Conservation (phyloP, 371 early-diverging fungal genomes). For the Coemansia sp. region DNA sequence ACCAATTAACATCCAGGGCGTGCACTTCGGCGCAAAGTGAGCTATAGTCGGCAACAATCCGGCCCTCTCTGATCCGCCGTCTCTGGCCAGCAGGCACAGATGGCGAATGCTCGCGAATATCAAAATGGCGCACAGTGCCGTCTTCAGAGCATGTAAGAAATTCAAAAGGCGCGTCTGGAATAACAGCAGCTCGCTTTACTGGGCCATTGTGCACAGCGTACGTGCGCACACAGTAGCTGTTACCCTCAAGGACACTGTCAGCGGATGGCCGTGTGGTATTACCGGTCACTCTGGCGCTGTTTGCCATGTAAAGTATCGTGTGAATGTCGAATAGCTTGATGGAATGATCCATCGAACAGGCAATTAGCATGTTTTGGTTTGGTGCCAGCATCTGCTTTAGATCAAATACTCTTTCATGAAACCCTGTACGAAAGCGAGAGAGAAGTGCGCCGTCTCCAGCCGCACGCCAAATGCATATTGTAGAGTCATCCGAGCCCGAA, state of each 20-base stretch:
- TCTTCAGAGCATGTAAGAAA: conserved; percentile 70
- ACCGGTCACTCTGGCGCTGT: not conserved
- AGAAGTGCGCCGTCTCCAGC: conserved; percentile 40
- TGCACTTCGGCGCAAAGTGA: conserved; percentile 58
- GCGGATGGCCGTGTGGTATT: not conserved
- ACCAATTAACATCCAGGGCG: conserved; percentile 56
- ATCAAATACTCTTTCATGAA: conserved; percentile 74
- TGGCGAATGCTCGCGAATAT: conserved; percentile 58
- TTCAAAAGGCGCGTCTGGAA: conserved; percentile 56
- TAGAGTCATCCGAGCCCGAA: conserved; percentile 70
- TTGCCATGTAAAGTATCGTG: conserved; percentile 9
- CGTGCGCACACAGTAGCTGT: conserved; percentile 29
- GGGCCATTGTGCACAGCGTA: conserved; percentile 55
- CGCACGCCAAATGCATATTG: conserved; percentile 59
- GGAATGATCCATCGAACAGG: conserved; percentile 69
- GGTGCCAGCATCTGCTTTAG: conserved; percentile 70
- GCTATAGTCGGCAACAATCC: conserved; percentile 58
- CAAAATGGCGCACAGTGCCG: conserved; percentile 67
- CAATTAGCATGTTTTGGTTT: conserved; percentile 62
- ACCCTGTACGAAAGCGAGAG: conserved; percentile 55
- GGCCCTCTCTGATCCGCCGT: conserved; percentile 14
- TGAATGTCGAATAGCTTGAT: conserved; percentile 66
- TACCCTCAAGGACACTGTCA: not conserved
- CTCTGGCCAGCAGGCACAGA: conserved; percentile 12
- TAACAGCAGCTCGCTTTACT: conserved; percentile 58